Evolutionary conservation across 148 eudicot species (phyloP).

Genomic region (Limonium bicolor): DNA sequence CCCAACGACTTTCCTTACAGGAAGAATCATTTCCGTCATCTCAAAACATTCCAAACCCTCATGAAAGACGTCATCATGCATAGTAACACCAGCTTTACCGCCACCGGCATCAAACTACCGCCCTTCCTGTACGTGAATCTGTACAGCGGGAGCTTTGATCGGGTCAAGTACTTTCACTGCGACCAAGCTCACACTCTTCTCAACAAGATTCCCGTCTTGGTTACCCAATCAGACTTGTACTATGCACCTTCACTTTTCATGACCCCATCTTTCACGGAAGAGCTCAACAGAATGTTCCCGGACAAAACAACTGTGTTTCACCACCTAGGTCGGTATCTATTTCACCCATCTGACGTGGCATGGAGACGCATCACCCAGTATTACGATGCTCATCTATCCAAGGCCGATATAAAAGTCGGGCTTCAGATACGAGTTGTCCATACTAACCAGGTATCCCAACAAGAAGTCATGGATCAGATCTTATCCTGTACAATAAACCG

Average conservation of each 20-base stretch:
- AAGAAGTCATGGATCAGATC: conserved; percentile 40
- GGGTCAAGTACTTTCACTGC: conserved; percentile 44
- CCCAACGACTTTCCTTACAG: conserved; percentile 55
- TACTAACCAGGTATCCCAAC: conserved; percentile 11
- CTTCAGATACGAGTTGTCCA: conserved; percentile 54
- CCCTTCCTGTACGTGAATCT: conserved; percentile 36
- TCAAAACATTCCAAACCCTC: conserved; percentile 34
- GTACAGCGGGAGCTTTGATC: conserved; percentile 32
- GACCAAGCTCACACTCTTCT: conserved; percentile 31
- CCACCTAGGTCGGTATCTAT: conserved; percentile 53
- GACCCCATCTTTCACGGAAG: conserved; percentile 32
- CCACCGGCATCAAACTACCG: no score
- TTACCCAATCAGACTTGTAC: conserved; percentile 42
- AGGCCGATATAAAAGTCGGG: conserved; percentile 50
- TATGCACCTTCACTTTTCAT: conserved; percentile 55
- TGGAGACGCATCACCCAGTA: conserved; percentile 67
- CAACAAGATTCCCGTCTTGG: conserved; percentile 29
- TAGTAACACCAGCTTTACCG: not conserved
- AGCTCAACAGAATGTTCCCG: conserved; percentile 33
- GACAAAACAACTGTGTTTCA: conserved; percentile 46
- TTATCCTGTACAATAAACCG: conserved; percentile 32
- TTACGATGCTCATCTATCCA: conserved; percentile 48
- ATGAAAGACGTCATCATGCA: conserved; percentile 18
- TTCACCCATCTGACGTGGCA: conserved; percentile 52
- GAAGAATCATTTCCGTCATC: conserved; percentile 17